Conservation (phyloP, 1,284 basidiomycete species). For the Kwoniella shivajii region DNA sequence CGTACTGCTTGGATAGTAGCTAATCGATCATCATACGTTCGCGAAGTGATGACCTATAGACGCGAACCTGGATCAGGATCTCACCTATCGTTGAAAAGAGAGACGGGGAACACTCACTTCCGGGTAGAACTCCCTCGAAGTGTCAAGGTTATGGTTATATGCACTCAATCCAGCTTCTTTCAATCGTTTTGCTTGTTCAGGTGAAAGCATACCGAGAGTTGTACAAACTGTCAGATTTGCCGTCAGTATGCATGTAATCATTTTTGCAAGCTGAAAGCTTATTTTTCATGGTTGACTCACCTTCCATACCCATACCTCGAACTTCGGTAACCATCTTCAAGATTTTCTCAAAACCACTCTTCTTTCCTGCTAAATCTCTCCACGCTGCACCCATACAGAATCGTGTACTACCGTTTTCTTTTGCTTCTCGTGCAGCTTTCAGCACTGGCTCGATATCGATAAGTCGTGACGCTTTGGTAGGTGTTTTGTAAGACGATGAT, state of each 20-base stretch:
- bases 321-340: conserved; percentile 85
- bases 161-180: conserved; percentile 96
- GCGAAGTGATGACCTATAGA: conserved; percentile 88
- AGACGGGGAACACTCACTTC: conserved; percentile 59
- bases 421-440: conserved; percentile 85
- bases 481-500: conserved; percentile 85
- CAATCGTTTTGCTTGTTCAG: conserved; percentile 88
- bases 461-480: conserved; percentile 83
- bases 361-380: conserved; percentile 91
- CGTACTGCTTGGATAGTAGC: conserved; percentile 87
- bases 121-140: conserved; percentile 95
- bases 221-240: conserved; percentile 71
- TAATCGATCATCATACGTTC: conserved; percentile 91
- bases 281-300: conserved; percentile 47
- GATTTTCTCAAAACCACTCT: conserved; percentile 92
- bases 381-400: conserved; percentile 99
- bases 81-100: neutral
- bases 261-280: conserved; percentile 50
- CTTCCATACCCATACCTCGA: conserved; percentile 86
- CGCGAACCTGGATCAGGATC: neutral
- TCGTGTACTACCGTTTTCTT: conserved; percentile 92
- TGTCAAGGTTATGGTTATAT: conserved; percentile 97
- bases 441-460: conserved; percentile 92
- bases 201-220: conserved; percentile 92
- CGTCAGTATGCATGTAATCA: neutral